phyloP scores from a whole-genome alignment of 1,139 yeast species.

The Hemisphaericaspora subhashii region DNA sequence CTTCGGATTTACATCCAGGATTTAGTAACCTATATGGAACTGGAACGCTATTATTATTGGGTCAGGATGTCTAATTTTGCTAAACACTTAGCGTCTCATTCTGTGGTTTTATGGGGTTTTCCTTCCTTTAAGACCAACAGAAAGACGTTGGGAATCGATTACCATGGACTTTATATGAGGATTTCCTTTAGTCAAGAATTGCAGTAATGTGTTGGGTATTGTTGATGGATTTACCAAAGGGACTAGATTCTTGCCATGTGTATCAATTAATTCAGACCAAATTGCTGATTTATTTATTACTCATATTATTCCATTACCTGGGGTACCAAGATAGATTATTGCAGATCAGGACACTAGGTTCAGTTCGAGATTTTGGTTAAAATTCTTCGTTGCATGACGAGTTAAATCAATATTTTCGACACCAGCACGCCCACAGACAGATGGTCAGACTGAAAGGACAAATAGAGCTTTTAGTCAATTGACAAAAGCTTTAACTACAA shows the following conservation, averaged over 20 bases:
- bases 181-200: not conserved
- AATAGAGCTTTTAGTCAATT: too few relatives aligned
- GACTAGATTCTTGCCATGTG: not conserved
- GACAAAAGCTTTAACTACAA: too few relatives aligned
- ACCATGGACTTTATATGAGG: conserved; percentile 4
- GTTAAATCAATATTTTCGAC: conserved; percentile 1
- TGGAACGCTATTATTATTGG: too few relatives aligned
- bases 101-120: too few relatives aligned
- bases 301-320: not conserved
- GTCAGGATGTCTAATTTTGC: too few relatives aligned
- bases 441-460: conserved; percentile 5
- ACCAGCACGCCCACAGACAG: conserved; percentile 5
- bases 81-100: too few relatives aligned
- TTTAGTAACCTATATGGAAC: not conserved
- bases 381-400: conserved; percentile 1
- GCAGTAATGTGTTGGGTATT: not conserved
- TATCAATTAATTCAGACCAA: not conserved
- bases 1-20: not conserved
- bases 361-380: not conserved
- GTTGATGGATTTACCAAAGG: conserved; percentile 1
- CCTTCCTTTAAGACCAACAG: too few relatives aligned
- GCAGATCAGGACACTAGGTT: not conserved
- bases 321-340: not conserved
- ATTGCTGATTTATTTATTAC: not conserved
- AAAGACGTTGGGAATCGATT: conserved; percentile 2